Base-by-base conservation (phyloP, 2,329 filamentous ascomycete species). In the Ophiostoma triangulosporum region DNA sequence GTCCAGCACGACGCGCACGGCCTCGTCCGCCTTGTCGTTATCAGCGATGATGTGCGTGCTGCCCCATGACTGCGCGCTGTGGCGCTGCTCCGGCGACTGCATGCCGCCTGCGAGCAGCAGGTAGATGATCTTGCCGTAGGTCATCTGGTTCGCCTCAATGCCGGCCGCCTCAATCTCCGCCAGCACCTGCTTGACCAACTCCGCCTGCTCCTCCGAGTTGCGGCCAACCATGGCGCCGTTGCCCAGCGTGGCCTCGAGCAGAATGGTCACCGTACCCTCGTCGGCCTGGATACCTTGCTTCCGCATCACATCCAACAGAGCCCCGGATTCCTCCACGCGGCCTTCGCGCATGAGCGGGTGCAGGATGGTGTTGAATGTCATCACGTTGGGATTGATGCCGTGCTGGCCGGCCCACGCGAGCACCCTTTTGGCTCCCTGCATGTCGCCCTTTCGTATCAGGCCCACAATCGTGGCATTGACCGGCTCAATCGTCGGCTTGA, bases 391-490 rank as follows among this genome's bases (percentile, higher is more conserved):
- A 48, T 70, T 60, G 52, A 83, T 75, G 32, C 73, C 74, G 46
- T 80, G 72, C 35, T 67, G 66, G 17, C 70, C 69, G 2, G 81
- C 80, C 74, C 82, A 87, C 9, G 65, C 62, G 4, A 88, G 70
- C 8, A 86, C 69, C 17, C 70, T 67, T 26, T 72, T 68, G 20
- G 80, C 78, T 3, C 72, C 70, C 1, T 69, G 65, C 29, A 71
- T 63, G 57, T 77, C 72, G 48, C 66, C 60, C n/a, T 66, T 64
- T 3, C 67, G 68, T 6, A 86, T 67, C 14, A 91, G 68, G 2
- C 77, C 81, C n/a, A 73, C 72, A 50, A 91, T 71, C 11, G 80
- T 81, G 7, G 83, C 78, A 62, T 93, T 91, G 66, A 93, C 70
- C 1, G 81, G 76, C 53, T 74, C 75, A 48, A 83, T 78, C 12